phyloP scores from a whole-genome alignment of 1,284 basidiomycete species.

The Tylopilus sp. region DNA sequence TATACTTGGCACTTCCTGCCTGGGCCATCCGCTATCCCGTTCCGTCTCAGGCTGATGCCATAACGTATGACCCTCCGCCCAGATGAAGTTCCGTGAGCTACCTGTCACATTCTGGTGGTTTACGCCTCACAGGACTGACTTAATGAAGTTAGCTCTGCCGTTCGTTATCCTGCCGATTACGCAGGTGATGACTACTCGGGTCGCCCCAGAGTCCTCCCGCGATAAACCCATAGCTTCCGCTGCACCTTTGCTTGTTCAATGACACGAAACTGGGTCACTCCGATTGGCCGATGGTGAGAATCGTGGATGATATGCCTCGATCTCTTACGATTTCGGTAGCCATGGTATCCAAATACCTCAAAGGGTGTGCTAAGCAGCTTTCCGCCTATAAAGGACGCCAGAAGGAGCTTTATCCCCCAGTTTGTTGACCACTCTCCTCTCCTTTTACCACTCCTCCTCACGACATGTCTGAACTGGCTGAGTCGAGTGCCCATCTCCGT shows the following conservation, averaged over 20 bases:
- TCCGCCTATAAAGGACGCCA: constrained; percentile 24
- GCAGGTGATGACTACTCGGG: constrained; percentile 4
- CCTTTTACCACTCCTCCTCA: constrained; percentile 1
- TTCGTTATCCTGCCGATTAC: constrained; percentile 14
- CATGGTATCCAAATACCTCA: not conserved
- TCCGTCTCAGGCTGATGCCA: not conserved
- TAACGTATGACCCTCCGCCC: not conserved
- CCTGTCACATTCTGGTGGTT: constrained; percentile 1
- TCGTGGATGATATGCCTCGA: not conserved
- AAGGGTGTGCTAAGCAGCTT: not conserved
- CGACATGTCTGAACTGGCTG: constrained; percentile 21
- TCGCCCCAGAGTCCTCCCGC: not conserved
- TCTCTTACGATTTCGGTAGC: constrained; percentile 5
- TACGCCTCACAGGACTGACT: not conserved
- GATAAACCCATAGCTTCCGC: not conserved
- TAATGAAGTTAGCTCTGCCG: constrained; percentile 5
- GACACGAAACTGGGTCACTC: constrained; percentile 1
- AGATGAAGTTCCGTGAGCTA: not conserved
- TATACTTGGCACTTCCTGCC: not conserved
- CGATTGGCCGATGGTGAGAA: constrained; percentile 4
- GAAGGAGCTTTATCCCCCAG: not conserved
- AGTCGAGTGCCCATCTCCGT: constrained; percentile 13
- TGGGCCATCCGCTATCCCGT: not conserved
- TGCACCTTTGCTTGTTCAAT: not conserved
- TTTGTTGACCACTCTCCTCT: not conserved